Base-by-base conservation (phyloP, 2,329 filamentous ascomycete species). In the Nannizzia gypsea region DNA sequence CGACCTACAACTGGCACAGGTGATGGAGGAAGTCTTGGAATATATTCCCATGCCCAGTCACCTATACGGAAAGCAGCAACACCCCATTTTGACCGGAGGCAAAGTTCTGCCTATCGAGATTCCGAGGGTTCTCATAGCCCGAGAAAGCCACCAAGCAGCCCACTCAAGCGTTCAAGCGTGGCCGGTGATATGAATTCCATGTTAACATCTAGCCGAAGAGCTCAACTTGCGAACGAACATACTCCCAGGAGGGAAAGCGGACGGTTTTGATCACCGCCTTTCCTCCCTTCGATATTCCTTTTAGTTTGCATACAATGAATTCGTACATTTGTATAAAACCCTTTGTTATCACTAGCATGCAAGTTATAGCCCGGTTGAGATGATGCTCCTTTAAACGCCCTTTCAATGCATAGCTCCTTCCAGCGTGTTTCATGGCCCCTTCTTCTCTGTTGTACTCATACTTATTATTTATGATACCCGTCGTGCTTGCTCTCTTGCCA, bases 41-140 rank as follows among this genome's bases (percentile, higher is more conserved):
- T 95, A 0, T 90, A 85, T 71, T 86, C 81, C 4, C 89, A 95
- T 70, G 84, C 85, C 4, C 87, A 86, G 44, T 95, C 89, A 9
- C 92, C 92, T 0, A 73, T 97, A 11, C 87, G 90, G 67, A 96
- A 95, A 71, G 80, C 88, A 1, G 83, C 78, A 66, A 89, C 76
- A 73, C 83, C 73, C 72, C 88, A 78, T 57, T 71, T 77, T 56
- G 71, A 76, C 17, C 69, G 68, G 17, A 69, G 70, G 60, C 64
- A 69, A 60, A 77, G 83, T 48, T n/a, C 36, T 24, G 76, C 78
- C 65, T 73, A 67, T 65, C 71, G 69, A 57, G 68, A 65, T 13
- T 73, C 69, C 0, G 72, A 73, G 50, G 66, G 68, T 31, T 67
- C 66, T 26, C 64, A 67, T 42, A 75, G 72, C 59, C 73, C 74